Evolutionary conservation across 2,329 filamentous ascomycete genomes (phyloP).

Genomic region (Dactylonectria macrodidyma): DNA sequence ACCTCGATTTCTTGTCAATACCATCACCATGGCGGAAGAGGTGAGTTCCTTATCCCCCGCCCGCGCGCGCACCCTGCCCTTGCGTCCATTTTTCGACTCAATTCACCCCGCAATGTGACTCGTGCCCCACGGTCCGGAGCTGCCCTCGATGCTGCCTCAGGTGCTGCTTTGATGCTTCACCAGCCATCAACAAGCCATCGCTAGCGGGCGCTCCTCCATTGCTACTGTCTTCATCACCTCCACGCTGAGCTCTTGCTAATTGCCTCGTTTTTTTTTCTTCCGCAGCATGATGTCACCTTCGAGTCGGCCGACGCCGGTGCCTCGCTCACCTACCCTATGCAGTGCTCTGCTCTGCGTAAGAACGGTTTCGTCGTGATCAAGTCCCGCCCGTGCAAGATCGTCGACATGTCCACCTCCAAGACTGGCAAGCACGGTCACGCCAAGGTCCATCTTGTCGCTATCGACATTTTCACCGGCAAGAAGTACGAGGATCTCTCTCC

Average conservation of each 20-base stretch:
- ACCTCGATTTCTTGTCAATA: slow-evolving; percentile 57
- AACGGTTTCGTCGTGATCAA: slow-evolving; percentile 99
- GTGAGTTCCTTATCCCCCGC: slow-evolving; percentile 57
- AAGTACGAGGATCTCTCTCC: slow-evolving; percentile 99
- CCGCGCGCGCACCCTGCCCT: slow-evolving; percentile 47
- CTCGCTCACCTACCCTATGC: slow-evolving; percentile 95
- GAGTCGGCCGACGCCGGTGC: slow-evolving; percentile 97
- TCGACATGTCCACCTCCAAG: slow-evolving; percentile 99
- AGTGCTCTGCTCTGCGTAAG: slow-evolving; percentile 99
- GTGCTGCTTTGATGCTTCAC: slow-evolving; percentile 33
- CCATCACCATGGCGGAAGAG: slow-evolving; percentile 72
- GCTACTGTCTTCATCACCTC: background rate
- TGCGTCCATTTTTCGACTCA: slow-evolving; percentile 52
- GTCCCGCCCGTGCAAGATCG: slow-evolving; percentile 99
- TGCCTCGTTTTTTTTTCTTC: slow-evolving; percentile 28
- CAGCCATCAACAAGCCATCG: slow-evolving; percentile 27
- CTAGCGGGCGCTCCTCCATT: slow-evolving; percentile 11
- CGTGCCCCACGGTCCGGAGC: slow-evolving; percentile 54
- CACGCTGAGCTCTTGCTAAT: slow-evolving; percentile 41
- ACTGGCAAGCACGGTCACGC: slow-evolving; percentile 99
- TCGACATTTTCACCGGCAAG: slow-evolving; percentile 99
- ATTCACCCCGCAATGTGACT: slow-evolving; percentile 64
- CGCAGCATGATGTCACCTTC: slow-evolving; percentile 81
- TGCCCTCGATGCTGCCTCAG: slow-evolving; percentile 30
- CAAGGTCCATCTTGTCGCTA: slow-evolving; percentile 98